Evolutionary conservation across 768 basidiomycete genomes (phyloP).

Genomic region (Boletus reticulatus): DNA sequence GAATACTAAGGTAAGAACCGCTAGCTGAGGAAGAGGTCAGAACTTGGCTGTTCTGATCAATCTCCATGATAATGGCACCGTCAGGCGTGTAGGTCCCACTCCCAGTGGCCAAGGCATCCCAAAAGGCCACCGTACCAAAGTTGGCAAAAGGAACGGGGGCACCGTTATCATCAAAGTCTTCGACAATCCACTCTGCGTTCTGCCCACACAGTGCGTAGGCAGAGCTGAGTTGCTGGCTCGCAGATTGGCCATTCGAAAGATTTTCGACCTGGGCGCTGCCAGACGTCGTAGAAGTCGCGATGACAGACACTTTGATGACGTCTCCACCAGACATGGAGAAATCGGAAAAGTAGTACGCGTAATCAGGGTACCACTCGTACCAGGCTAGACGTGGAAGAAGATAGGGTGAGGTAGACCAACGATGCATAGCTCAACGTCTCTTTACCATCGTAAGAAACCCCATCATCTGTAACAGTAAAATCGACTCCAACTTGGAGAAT

Average conservation of each 20-base stretch:
- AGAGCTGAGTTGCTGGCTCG: not conserved
- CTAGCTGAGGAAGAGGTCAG: not conserved
- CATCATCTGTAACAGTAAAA: not conserved
- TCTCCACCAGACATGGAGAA: not conserved
- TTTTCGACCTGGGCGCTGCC: constrained; percentile 9
- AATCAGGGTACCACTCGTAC: not conserved
- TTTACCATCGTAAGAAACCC: not conserved
- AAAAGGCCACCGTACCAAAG: constrained; percentile 8
- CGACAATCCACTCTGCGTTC: constrained; percentile 11
- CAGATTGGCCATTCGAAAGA: not conserved
- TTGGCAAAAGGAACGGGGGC: not conserved
- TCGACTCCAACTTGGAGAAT: not conserved
- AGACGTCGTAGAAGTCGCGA: not conserved
- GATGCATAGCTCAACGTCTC: not conserved
- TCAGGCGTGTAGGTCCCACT: not conserved
- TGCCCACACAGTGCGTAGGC: not conserved
- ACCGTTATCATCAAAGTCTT: not conserved
- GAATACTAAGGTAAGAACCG: not conserved
- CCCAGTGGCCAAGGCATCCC: constrained; percentile 1
- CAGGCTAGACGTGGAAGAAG: not conserved
- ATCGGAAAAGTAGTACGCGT: not conserved
- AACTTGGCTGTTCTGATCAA: not conserved
- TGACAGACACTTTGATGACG: not conserved
- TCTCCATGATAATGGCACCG: not conserved
- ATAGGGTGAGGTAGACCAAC: not conserved